Conservation (phyloP, 2,329 filamentous ascomycete species). For the Cephalotrichum gorgonifer region DNA sequence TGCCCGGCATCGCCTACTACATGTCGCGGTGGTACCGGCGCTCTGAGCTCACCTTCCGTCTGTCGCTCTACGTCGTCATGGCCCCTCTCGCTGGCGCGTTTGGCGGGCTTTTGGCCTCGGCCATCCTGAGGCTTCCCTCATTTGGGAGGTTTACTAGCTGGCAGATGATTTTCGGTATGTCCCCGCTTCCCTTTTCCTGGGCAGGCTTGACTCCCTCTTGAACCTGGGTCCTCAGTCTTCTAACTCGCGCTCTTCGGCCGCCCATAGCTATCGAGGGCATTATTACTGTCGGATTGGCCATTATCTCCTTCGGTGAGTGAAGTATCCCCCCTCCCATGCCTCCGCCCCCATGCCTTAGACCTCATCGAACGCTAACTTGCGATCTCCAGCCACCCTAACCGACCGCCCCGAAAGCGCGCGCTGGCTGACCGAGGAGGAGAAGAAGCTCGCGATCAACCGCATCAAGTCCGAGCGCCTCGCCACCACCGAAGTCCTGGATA, state of each 20-base stretch:
- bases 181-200: constrained; percentile 26
- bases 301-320: constrained; percentile 44
- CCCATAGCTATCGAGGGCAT: constrained; percentile 54
- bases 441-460: constrained; percentile 53
- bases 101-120: constrained; percentile 55
- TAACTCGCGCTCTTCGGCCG: neutral
- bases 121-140: constrained; percentile 48
- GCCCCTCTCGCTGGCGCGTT: constrained; percentile 62
- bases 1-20: constrained; percentile 67
- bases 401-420: constrained; percentile 57
- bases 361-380: no score
- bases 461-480: constrained; percentile 57
- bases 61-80: constrained; percentile 61
- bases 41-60: constrained; percentile 55
- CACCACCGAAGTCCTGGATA: constrained; percentile 50
- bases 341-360: no score
- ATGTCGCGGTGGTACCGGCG: constrained; percentile 62
- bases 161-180: constrained; percentile 47
- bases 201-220: no score
- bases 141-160: constrained; percentile 48
- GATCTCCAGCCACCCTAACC: constrained; percentile 45
- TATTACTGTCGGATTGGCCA: constrained; percentile 38
- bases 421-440: constrained; percentile 57
- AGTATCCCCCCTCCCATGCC: neutral
- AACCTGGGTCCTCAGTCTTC: neutral